These are phyloP conservation scores for Fraxinus floribunda DNA, from an alignment of 305 asterid species.

Conservation along the genomic window DNA sequence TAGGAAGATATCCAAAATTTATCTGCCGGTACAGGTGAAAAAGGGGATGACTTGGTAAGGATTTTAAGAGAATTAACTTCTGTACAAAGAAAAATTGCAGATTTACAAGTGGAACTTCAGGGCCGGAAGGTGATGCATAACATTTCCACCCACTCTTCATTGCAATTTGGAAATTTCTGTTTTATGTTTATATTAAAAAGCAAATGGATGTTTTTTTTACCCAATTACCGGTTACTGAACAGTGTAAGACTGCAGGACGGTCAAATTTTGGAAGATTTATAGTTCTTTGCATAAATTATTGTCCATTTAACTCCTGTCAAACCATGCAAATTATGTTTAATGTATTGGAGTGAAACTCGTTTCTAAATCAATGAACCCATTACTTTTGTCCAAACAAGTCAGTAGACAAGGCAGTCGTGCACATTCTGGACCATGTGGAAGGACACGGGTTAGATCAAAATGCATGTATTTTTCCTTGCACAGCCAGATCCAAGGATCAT, in stretches of 20 bases:
- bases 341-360: neutral
- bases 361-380: neutral
- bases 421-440: neutral
- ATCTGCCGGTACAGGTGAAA: slow-evolving; percentile 53
- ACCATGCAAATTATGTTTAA: neutral
- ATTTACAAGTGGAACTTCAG: slow-evolving; percentile 98
- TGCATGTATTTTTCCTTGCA: neutral
- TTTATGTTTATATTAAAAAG: neutral
- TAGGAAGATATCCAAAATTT: slow-evolving; percentile 78
- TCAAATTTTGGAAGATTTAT: neutral
- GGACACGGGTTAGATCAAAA: neutral
- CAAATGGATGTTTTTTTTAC: neutral
- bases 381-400: neutral
- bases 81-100: slow-evolving; percentile 89
- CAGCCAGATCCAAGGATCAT: neutral
- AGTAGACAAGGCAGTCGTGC: neutral
- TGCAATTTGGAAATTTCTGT: neutral
- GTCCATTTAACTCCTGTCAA: neutral
- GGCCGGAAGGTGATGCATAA: slow-evolving; percentile 76
- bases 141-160: slow-evolving; percentile 16
- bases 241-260: slow-evolving; percentile 2
- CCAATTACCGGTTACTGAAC: neutral
- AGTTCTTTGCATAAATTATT: neutral
- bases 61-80: slow-evolving; percentile 85
- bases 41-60: slow-evolving; percentile 85